Conservation (phyloP, 148 eudicot genomes). For the Polygonum aviculare region DNA sequence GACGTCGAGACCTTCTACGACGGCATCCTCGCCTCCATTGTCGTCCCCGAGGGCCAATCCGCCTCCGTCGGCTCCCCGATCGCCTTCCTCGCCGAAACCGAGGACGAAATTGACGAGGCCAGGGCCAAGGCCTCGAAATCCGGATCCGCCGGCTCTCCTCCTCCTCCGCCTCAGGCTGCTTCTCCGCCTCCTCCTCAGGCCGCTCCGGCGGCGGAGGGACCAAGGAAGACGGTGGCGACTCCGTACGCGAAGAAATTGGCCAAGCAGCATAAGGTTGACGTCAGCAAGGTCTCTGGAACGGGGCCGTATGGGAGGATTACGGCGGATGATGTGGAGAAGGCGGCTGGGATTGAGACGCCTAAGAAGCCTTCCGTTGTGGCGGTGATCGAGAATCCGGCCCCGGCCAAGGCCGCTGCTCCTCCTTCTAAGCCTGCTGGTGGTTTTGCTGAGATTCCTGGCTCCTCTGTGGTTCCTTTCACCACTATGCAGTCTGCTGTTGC, state of each 20-base stretch:
- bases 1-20: conserved; percentile 91
- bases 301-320: conserved; percentile 85
- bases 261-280: conserved; percentile 89
- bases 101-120: conserved; percentile 64
- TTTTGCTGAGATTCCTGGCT: conserved; percentile 59
- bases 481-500: conserved; percentile 78
- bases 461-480: conserved; percentile 78
- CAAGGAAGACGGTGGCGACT: conserved; percentile 57
- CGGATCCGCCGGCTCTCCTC: conserved; percentile 9
- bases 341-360: conserved; percentile 61
- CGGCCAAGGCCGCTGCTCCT: conserved; percentile 16
- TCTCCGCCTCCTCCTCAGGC: conserved; percentile 14
- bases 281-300: conserved; percentile 45
- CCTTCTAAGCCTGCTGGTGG: conserved; percentile 18
- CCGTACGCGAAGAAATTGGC: conserved; percentile 92
- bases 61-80: conserved; percentile 88
- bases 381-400: conserved; percentile 13
- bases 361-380: conserved; percentile 24
- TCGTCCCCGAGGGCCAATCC: conserved; percentile 68
- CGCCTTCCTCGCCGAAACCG: conserved; percentile 69
- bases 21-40: conserved; percentile 79
- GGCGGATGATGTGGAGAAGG: conserved; percentile 80
- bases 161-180: conserved; percentile 16
- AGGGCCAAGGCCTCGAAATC: conserved; percentile 49
- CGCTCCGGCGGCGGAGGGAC: conserved; percentile 23